Percentiles rank a stretch among this genome's conserved stretches.
Conservation (phyloP, 2,329 filamentous ascomycete species). For the Arachnomyces sp. region DNA sequence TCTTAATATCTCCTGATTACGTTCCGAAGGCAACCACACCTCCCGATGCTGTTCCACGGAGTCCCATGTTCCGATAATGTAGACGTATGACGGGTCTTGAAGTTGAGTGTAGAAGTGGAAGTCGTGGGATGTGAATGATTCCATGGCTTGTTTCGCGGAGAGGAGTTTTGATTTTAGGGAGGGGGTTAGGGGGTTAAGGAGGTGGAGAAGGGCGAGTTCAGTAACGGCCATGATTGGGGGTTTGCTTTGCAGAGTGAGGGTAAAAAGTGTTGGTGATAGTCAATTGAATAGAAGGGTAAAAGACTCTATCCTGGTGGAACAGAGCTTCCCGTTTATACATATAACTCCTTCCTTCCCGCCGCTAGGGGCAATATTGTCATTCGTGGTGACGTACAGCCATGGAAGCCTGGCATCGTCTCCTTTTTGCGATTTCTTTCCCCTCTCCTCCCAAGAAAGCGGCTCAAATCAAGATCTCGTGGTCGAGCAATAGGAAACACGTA, state of each 20-base stretch:
- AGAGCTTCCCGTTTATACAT: too few relatives aligned
- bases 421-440: too few relatives aligned
- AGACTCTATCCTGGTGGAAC: too few relatives aligned
- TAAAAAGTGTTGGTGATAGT: too few relatives aligned
- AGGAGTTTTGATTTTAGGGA: slow-evolving; percentile 25
- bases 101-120: slow-evolving; percentile 36
- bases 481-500: too few relatives aligned
- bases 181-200: slow-evolving; percentile 20
- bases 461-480: too few relatives aligned
- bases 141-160: slow-evolving; percentile 30
- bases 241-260: background rate
- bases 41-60: slow-evolving; percentile 34
- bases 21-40: slow-evolving; percentile 34
- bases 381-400: too few relatives aligned
- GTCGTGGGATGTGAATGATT: slow-evolving; percentile 26
- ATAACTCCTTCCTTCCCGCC: too few relatives aligned
- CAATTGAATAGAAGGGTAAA: too few relatives aligned
- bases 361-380: too few relatives aligned
- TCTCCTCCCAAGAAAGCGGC: too few relatives aligned
- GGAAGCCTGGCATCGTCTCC: too few relatives aligned
- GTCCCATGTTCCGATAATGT: slow-evolving; percentile 41
- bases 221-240: slow-evolving; percentile 31
- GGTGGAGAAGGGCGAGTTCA: slow-evolving; percentile 38
- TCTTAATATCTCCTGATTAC: slow-evolving; percentile 34
- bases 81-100: slow-evolving; percentile 36